phyloP scores from a whole-genome alignment of 805 yeast species.

The Teunomyces stri region DNA sequence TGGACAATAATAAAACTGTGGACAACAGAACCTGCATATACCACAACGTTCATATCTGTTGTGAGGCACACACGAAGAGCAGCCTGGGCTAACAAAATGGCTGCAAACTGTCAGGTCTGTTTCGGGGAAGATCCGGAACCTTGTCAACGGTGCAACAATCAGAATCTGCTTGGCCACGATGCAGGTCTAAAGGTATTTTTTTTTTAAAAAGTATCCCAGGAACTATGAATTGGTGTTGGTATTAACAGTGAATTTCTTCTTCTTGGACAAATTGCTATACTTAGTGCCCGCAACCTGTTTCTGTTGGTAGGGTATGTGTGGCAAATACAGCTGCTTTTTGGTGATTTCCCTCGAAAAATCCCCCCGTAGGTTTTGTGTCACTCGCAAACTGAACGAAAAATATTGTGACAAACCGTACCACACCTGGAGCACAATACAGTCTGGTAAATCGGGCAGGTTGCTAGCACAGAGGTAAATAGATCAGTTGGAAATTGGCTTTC shows the following conservation, averaged over 20 bases:
- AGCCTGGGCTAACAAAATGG: slow-evolving; percentile 3
- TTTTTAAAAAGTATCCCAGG: not conserved
- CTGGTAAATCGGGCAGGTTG: not conserved
- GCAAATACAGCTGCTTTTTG: not conserved
- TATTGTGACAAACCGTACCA: not conserved
- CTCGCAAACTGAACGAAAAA: slow-evolving; percentile 3
- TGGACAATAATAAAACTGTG: not conserved
- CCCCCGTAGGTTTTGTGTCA: slow-evolving; percentile 1
- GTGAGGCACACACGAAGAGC: not conserved
- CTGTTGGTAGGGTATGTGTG: not conserved
- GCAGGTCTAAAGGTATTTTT: not conserved
- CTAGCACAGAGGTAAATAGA: not conserved
- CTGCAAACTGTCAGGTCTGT: slow-evolving; percentile 5
- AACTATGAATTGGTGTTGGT: too few species aligned
- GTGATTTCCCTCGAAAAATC: not conserved
- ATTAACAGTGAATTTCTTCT: too few species aligned
- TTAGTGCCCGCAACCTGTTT: too few species aligned
- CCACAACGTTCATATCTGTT: not conserved
- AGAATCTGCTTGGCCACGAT: too few species aligned
- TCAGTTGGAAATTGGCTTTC: not conserved
- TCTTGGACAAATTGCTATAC: too few species aligned
- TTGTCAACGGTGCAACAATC: not conserved
- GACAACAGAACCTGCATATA: not conserved
- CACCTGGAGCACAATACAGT: not conserved
- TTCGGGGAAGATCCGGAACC: slow-evolving; percentile 4